Evolutionary conservation across 2,329 filamentous ascomycete genomes (phyloP), one percentile per base, ranked within the genome.

Genomic region (Talaromyces funiculosus): DNA sequence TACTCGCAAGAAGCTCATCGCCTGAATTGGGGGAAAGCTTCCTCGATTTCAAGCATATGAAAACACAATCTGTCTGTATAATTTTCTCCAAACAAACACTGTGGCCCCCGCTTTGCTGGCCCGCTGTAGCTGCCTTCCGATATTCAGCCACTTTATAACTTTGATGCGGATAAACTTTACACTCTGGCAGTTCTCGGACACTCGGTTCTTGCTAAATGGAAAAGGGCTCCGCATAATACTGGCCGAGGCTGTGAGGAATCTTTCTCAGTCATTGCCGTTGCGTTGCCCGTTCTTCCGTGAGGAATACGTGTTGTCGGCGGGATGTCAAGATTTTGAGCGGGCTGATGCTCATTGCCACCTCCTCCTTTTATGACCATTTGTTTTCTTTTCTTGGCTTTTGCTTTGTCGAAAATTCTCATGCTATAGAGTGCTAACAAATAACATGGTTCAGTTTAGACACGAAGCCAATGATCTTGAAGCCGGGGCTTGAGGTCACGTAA

Each of bases 41-140:
- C 24, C 38, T 31, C 18, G n/a, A 40, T 33, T 33, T n/a, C 54
- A 45, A 47, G 42, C 31, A 31, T 51, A 29, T n/a, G 16, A 43
- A 42, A 35, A 53, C 10, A 16, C 45, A 33, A 42, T 6, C n/a
- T 26, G 43, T 24, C n/a, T 51, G 57, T 33, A 29, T n/a, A 14
- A 7, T 20, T 40, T 51, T n/a, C n/a, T 24, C 31, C 8, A 18
- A 53, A 53, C 43, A 29, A 59, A 24, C 37, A 53, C n/a, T 31
- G 16, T 53, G 33, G 35, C 57, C 57, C 24, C 57, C 57, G 57
- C 57, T 59, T 38, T 20, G 26, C 45, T 53, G 29, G 33, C 57
- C 56, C 57, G 26, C 26, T 37, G 22, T 31, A 40, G 33, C 12
- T 59, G 47, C 18, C 14, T 59, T 22, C 57, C 45, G 57, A 59